These are phyloP conservation scores for Globisporangium carolinianum DNA, from an alignment of 352 stramenopile species.

Conservation along the genomic window DNA sequence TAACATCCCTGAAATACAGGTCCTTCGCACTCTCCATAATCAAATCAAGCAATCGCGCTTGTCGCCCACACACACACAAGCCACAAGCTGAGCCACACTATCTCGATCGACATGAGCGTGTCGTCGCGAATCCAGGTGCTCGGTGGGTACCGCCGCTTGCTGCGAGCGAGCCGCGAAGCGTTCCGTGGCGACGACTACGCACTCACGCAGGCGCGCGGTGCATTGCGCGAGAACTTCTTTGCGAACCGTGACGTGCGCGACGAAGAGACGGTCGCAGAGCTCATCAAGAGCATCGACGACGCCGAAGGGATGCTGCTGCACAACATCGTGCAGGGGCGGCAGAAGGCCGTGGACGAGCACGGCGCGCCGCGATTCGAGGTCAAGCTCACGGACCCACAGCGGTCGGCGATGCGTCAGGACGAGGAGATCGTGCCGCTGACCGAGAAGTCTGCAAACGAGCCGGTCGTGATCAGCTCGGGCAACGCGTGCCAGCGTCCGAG, in stretches of 20 bases:
- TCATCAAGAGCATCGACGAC: slow-evolving; percentile 75
- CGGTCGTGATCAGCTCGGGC: slow-evolving; percentile 75
- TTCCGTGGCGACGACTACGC: slow-evolving; percentile 71
- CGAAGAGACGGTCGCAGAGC: slow-evolving; percentile 34
- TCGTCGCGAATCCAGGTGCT: slow-evolving; percentile 47
- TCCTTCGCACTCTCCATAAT: background rate
- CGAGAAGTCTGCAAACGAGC: slow-evolving; percentile 59
- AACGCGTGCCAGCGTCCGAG: slow-evolving; percentile 65
- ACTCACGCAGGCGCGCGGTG: slow-evolving; percentile 40
- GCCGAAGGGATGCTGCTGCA: slow-evolving; percentile 81
- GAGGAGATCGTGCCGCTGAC: slow-evolving; percentile 78
- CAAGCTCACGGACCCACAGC: slow-evolving; percentile 75
- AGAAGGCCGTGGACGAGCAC: slow-evolving; percentile 29
- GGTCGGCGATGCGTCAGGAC: slow-evolving; percentile 69
- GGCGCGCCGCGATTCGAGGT: slow-evolving; percentile 53
- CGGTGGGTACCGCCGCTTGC: slow-evolving; percentile 64
- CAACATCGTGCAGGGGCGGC: slow-evolving; percentile 75
- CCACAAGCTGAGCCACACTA: too few species aligned
- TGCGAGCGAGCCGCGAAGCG: slow-evolving; percentile 63
- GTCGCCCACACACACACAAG: background rate
- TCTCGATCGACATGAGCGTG: slow-evolving; percentile 24
- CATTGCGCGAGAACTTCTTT: slow-evolving; percentile 65
- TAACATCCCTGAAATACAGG: too few species aligned
- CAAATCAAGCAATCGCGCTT: background rate
- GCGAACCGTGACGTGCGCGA: slow-evolving; percentile 57